Percentiles rank a stretch among this genome's conserved stretches.
Evolutionary conservation across 768 basidiomycete species (phyloP).

Genomic region (Pleurotus salmoneostramineus): DNA sequence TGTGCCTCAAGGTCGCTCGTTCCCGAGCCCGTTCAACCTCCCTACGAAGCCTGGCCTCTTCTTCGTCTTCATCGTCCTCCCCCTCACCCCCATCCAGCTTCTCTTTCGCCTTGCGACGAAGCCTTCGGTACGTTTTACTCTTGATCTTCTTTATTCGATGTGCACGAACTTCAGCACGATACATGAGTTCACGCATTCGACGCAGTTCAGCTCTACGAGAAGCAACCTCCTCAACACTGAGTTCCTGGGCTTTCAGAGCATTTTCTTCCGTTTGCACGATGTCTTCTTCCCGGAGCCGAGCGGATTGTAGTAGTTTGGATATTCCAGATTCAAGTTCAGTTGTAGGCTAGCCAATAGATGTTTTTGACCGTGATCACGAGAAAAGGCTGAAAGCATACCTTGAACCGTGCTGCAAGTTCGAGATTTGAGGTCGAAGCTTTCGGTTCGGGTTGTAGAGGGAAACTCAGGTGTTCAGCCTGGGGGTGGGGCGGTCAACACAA

Average conservation of each 20-base stretch:
- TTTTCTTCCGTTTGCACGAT: slow-evolving; percentile 73
- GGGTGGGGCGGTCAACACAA: not conserved
- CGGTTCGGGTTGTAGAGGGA: slow-evolving; percentile 71
- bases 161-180: slow-evolving; percentile 88
- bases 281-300: slow-evolving; percentile 80
- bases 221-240: slow-evolving; percentile 83
- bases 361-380: not conserved
- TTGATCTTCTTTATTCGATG: slow-evolving; percentile 93
- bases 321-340: slow-evolving; percentile 85
- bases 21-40: slow-evolving; percentile 84
- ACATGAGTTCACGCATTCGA: slow-evolving; percentile 89
- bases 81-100: slow-evolving; percentile 46
- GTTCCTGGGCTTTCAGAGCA: slow-evolving; percentile 70
- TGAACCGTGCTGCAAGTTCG: slow-evolving; percentile 81
- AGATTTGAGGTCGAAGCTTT: slow-evolving; percentile 60
- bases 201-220: slow-evolving; percentile 78
- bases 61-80: slow-evolving; percentile 46
- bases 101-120: slow-evolving; percentile 76
- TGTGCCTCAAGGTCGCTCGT: slow-evolving; percentile 85
- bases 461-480: slow-evolving; percentile 83
- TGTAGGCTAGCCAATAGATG: slow-evolving; percentile 50
- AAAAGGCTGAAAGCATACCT: slow-evolving; percentile 36
- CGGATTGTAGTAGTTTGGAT: slow-evolving; percentile 73
- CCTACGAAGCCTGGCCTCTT: slow-evolving; percentile 55
- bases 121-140: slow-evolving; percentile 85